Conservation (phyloP, 2,329 filamentous ascomycete genomes). For the Diaporthe sp. region DNA sequence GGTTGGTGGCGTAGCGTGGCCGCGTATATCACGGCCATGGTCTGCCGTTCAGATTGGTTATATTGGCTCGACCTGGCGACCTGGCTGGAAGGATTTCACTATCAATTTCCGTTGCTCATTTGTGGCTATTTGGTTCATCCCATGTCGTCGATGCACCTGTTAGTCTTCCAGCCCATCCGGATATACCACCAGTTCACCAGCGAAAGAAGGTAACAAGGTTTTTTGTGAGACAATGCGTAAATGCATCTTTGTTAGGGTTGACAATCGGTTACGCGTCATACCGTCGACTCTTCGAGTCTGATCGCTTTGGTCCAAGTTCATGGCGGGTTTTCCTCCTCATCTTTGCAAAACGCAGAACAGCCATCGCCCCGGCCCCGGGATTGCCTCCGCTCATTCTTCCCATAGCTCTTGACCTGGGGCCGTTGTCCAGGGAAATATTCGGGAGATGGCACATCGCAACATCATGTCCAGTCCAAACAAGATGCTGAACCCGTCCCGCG, state of each 20-base stretch:
- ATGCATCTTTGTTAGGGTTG: neutral
- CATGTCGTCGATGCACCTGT: slow-evolving; percentile 1
- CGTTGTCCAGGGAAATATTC: too few relatives aligned
- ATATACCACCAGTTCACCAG: neutral
- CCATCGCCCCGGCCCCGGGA: neutral
- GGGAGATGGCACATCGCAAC: neutral
- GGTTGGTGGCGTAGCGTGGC: neutral
- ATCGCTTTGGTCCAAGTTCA: neutral
- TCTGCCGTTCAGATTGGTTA: neutral
- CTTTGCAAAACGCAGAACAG: neutral
- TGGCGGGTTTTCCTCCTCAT: neutral
- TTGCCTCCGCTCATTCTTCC: neutral
- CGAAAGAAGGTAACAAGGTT: neutral
- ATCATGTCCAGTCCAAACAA: neutral
- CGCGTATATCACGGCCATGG: neutral
- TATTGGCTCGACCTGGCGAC: neutral
- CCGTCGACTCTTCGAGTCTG: neutral
- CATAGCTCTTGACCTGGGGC: neutral
- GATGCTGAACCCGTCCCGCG: slow-evolving; percentile 4
- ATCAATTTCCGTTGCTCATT: neutral
- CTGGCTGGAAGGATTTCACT: neutral
- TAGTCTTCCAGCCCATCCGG: slow-evolving; percentile 17
- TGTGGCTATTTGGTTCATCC: neutral
- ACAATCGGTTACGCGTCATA: neutral
- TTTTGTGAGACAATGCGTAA: neutral